Evolutionary conservation across 1,284 basidiomycete species (phyloP).

Genomic region (Irpex lacteus): DNA sequence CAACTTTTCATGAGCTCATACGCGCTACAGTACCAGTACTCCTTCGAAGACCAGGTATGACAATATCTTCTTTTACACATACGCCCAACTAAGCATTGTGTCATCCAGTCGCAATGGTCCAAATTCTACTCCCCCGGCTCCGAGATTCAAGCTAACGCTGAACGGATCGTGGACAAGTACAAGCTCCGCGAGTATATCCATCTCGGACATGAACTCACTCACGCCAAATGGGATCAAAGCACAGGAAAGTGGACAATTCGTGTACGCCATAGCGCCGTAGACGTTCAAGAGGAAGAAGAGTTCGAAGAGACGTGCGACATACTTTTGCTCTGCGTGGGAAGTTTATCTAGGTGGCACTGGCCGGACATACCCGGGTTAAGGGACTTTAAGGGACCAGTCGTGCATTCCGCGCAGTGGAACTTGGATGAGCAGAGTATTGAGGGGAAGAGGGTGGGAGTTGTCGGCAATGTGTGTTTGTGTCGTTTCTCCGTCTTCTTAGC

Average conservation of each 20-base stretch:
- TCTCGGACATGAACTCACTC: constrained; percentile 46
- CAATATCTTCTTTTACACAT: neutral
- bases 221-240: constrained; percentile 45
- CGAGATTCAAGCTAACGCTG: constrained; percentile 51
- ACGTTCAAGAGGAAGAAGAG: constrained; percentile 11
- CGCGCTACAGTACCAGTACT: constrained; percentile 46
- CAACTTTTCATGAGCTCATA: neutral
- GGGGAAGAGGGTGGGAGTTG: constrained; percentile 60
- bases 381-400: constrained; percentile 12
- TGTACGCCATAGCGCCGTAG: constrained; percentile 27
- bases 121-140: constrained; percentile 52
- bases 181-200: constrained; percentile 47
- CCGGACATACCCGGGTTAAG: constrained; percentile 16
- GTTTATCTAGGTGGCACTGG: constrained; percentile 16
- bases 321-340: constrained; percentile 12
- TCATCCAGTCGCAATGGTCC: constrained; percentile 48
- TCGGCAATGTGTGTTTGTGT: constrained; percentile 47
- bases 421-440: constrained; percentile 42
- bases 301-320: constrained; percentile 18
- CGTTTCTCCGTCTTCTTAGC: neutral
- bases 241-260: constrained; percentile 51
- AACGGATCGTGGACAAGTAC: constrained; percentile 52
- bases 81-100: neutral
- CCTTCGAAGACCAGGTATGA: constrained; percentile 47
- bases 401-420: constrained; percentile 51